Evolutionary conservation across 1,284 basidiomycete species (phyloP).

Genomic region (Exobasidium rhododendri): DNA sequence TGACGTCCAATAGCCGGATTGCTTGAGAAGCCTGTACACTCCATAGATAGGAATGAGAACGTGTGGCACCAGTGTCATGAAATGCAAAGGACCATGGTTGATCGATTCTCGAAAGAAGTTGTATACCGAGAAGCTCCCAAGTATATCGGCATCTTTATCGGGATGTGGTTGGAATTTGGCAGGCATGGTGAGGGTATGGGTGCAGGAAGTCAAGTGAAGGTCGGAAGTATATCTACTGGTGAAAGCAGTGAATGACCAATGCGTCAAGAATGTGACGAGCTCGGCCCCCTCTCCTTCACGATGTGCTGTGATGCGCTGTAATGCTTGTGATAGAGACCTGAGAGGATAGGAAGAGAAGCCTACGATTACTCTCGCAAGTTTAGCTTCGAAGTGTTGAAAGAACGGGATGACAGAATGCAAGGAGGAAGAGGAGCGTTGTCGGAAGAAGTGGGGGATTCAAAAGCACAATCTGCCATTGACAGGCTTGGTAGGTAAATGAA

Average conservation of each 20-base stretch:
- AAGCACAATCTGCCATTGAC: no score
- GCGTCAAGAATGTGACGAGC: no score
- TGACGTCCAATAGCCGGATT: background rate
- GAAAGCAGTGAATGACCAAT: background rate
- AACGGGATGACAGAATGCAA: no score
- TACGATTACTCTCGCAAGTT: no score
- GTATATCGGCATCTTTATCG: background rate
- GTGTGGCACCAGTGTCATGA: slow-evolving; percentile 9
- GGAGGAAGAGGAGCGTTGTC: no score
- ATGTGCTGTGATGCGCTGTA: no score
- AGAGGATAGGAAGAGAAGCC: no score
- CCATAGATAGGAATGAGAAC: slow-evolving; percentile 4
- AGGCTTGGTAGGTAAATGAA: no score
- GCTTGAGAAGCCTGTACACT: slow-evolving; percentile 2
- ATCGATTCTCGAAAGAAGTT: slow-evolving; percentile 7
- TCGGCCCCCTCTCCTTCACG: no score
- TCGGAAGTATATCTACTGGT: background rate
- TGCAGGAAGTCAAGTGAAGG: background rate
- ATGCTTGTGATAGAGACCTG: no score
- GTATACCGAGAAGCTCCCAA: background rate
- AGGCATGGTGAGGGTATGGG: background rate
- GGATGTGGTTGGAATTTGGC: slow-evolving; percentile 10
- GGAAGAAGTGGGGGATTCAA: no score
- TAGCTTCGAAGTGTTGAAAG: no score
- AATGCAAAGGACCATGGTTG: slow-evolving; percentile 1